Percentiles rank a stretch among this genome's conserved stretches.
Conservation (phyloP, 805 yeast genomes). For the Barnettozyma wickerhamii region DNA sequence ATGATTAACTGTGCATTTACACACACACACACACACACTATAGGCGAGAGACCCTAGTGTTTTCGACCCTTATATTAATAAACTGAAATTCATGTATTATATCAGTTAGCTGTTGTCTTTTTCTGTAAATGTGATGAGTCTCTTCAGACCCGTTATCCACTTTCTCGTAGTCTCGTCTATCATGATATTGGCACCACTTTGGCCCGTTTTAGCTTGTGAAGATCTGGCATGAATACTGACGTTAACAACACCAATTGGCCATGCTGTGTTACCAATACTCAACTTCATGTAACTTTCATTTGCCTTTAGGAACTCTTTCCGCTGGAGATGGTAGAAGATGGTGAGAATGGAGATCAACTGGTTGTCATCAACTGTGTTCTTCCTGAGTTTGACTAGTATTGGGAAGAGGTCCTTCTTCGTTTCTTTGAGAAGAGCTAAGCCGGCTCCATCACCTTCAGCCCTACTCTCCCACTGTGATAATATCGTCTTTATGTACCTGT, state of each 20-base stretch:
- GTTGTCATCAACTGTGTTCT: conserved; percentile 33
- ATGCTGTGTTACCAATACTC: conserved; percentile 83
- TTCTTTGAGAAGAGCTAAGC: conserved; percentile 31
- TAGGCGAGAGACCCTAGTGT: too few relatives aligned
- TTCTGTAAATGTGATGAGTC: conserved; percentile 55
- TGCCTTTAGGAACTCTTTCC: conserved; percentile 44
- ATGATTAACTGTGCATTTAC: too few relatives aligned
- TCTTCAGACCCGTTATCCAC: conserved; percentile 74
- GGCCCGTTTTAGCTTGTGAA: conserved; percentile 54
- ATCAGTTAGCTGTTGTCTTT: neutral
- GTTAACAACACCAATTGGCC: conserved; percentile 85
- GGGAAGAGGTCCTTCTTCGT: conserved; percentile 49
- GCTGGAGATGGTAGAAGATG: conserved; percentile 57
- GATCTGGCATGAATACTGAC: conserved; percentile 79
- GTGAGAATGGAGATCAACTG: conserved; percentile 53
- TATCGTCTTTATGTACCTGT: conserved; percentile 27
- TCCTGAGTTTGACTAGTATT: conserved; percentile 49
- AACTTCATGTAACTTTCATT: conserved; percentile 67
- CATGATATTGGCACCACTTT: conserved; percentile 68
- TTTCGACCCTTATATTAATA: too few relatives aligned
- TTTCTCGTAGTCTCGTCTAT: conserved; percentile 66
- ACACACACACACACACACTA: too few relatives aligned
- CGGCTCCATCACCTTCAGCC: conserved; percentile 11
- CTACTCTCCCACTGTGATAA: conserved; percentile 35
- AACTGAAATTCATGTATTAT: too few relatives aligned